phyloP scores from a whole-genome alignment of 108 stramenopile genomes.

The Skeletonema costatum region DNA sequence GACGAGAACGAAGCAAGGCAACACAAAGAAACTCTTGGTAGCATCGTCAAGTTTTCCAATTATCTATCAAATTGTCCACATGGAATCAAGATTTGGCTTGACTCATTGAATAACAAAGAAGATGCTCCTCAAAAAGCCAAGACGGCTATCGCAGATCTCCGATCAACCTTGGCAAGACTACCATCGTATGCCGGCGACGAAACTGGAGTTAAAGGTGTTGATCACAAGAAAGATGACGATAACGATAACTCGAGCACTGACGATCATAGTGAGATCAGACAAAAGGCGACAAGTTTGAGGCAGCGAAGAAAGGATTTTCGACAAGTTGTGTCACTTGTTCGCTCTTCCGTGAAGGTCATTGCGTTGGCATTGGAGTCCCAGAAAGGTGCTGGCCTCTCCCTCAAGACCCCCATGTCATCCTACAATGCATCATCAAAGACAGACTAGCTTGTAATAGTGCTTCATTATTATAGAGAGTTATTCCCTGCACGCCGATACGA shows the following conservation, averaged over 20 bases:
- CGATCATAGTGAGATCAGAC: background rate
- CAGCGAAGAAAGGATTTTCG: slow-evolving; percentile 33
- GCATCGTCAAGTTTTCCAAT: slow-evolving; percentile 33
- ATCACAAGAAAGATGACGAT: slow-evolving; percentile 41
- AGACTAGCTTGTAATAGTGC: slow-evolving; percentile 10
- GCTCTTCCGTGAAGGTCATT: slow-evolving; percentile 34
- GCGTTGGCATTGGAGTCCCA: slow-evolving; percentile 36
- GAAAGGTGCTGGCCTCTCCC: slow-evolving; percentile 13
- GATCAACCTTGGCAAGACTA: slow-evolving; percentile 30
- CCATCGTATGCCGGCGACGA: slow-evolving; percentile 28
- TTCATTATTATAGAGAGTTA: background rate
- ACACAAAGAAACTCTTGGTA: slow-evolving; percentile 22
- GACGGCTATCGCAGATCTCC: slow-evolving; percentile 18
- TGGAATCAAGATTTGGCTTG: slow-evolving; percentile 36
- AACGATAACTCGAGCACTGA: background rate
- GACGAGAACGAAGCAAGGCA: slow-evolving; percentile 11
- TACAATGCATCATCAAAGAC: slow-evolving; percentile 37
- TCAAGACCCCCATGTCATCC: background rate
- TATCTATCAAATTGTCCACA: slow-evolving; percentile 31
- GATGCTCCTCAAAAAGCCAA: slow-evolving; percentile 10
- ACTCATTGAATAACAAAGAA: slow-evolving; percentile 23
- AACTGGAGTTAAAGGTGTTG: background rate
- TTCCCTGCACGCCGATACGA: background rate
- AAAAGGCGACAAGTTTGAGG: slow-evolving; percentile 11
- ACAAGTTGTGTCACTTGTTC: slow-evolving; percentile 25